Percentiles rank a stretch among this genome's conserved stretches.
Conservation (phyloP, 306 rosid genomes). For the Quercus bicolor region DNA sequence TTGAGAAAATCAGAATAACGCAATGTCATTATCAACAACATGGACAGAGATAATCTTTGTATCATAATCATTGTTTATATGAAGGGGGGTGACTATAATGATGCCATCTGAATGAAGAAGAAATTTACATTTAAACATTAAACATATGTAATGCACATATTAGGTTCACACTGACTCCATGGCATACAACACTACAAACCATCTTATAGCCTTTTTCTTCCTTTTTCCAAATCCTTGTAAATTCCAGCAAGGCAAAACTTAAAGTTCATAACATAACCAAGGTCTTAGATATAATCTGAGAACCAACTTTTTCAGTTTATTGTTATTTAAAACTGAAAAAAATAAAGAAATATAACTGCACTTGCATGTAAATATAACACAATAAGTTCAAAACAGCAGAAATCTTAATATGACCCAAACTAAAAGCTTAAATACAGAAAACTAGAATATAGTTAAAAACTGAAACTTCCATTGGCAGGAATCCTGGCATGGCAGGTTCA, state of each 20-base stretch:
- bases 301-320: background rate
- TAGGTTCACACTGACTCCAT: background rate
- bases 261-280: slow-evolving; percentile 4
- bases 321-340: background rate
- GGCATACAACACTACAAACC: background rate
- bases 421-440: background rate
- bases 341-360: background rate
- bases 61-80: background rate
- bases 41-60: background rate
- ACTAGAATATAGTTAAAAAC: background rate
- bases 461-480: background rate
- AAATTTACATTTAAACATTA: background rate
- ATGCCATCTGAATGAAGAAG: background rate
- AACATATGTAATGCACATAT: background rate
- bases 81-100: background rate
- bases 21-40: background rate
- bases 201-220: background rate
- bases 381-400: background rate
- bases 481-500: background rate
- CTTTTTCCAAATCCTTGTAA: background rate
- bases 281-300: slow-evolving; percentile 17
- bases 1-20: background rate
- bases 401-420: background rate
- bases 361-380: background rate
- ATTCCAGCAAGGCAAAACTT: slow-evolving; percentile 4